Evolutionary conservation across 1,284 basidiomycete species (phyloP).

Genomic region (Serendipita sp.): DNA sequence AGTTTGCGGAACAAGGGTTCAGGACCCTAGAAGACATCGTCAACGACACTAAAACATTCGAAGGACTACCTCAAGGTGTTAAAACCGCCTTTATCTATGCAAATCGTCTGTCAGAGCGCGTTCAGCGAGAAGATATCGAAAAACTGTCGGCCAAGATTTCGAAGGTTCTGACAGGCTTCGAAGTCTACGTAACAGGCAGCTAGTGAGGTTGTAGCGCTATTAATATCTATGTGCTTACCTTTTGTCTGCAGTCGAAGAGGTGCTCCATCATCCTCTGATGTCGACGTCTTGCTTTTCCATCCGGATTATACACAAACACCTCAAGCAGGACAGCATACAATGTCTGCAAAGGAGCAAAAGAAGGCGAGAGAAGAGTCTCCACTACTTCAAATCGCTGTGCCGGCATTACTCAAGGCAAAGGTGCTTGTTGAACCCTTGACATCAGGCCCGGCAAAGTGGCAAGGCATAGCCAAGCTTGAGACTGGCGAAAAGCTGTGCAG

Average conservation of each 20-base stretch:
- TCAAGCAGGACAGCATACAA: slow-evolving; percentile 6
- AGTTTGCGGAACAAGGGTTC: slow-evolving; percentile 35
- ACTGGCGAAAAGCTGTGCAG: slow-evolving; percentile 24
- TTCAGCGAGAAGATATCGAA: slow-evolving; percentile 27
- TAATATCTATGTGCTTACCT: neutral
- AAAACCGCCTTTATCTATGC: slow-evolving; percentile 27
- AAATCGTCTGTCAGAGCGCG: slow-evolving; percentile 24
- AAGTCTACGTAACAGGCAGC: slow-evolving; percentile 32
- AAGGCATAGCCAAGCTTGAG: slow-evolving; percentile 29
- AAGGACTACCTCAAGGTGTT: slow-evolving; percentile 25
- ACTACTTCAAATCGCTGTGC: slow-evolving; percentile 19
- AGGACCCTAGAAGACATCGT: slow-evolving; percentile 28
- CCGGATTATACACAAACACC: slow-evolving; percentile 18
- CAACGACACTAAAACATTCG: slow-evolving; percentile 23
- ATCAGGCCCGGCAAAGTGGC: slow-evolving; percentile 27
- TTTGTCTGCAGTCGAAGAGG: slow-evolving; percentile 28
- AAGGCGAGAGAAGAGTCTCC: slow-evolving; percentile 20
- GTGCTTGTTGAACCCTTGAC: slow-evolving; percentile 27
- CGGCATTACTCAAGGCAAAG: slow-evolving; percentile 27
- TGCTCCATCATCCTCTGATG: slow-evolving; percentile 21
- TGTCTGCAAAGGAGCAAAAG: slow-evolving; percentile 9
- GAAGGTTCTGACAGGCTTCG: slow-evolving; percentile 28
- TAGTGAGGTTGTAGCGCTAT: slow-evolving; percentile 28
- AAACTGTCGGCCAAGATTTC: slow-evolving; percentile 10
- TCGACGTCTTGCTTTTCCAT: slow-evolving; percentile 32